Evolutionary conservation across 2,329 filamentous ascomycete species (phyloP).

Genomic region (Xylariaceae sp.): DNA sequence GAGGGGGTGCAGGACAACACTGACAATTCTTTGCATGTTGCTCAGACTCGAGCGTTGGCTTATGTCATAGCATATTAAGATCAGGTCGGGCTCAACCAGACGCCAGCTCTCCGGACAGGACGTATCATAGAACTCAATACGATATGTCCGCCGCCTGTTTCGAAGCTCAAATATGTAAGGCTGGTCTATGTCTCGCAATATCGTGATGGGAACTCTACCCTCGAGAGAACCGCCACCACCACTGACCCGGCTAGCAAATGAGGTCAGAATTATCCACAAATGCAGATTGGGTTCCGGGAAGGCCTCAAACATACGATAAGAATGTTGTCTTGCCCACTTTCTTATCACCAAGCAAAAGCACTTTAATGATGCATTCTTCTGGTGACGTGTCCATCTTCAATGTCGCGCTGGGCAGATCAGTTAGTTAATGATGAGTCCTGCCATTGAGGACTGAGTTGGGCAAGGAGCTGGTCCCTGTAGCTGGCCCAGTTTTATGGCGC

Average conservation of each 20-base stretch:
- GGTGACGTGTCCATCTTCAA: constrained; percentile 14
- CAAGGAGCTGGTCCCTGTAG: too few species aligned
- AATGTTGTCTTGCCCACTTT: constrained; percentile 59
- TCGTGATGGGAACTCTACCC: constrained; percentile 37
- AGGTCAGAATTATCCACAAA: constrained; percentile 1
- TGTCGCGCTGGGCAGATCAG: too few species aligned
- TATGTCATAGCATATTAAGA: constrained; percentile 60
- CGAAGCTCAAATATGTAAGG: constrained; percentile 55
- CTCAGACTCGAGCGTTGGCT: constrained; percentile 53
- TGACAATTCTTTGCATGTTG: constrained; percentile 52
- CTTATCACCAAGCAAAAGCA: constrained; percentile 56
- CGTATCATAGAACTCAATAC: constrained; percentile 58
- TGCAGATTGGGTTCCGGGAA: constrained; percentile 1
- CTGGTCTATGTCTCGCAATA: constrained; percentile 55
- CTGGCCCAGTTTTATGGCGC: neutral
- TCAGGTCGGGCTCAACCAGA: constrained; percentile 52
- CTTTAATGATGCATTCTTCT: constrained; percentile 46
- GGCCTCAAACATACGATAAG: constrained; percentile 45
- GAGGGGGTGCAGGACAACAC: constrained; percentile 18
- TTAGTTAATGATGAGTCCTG: too few species aligned
- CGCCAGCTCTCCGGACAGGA: constrained; percentile 55
- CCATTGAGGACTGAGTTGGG: too few species aligned
- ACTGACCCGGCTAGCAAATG: constrained; percentile 45
- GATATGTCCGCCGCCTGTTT: constrained; percentile 41
- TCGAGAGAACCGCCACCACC: constrained; percentile 35